These are phyloP conservation scores for Ceratobasidium sp. DNA, from an alignment of 1,284 basidiomycete genomes.

Conservation along the genomic window DNA sequence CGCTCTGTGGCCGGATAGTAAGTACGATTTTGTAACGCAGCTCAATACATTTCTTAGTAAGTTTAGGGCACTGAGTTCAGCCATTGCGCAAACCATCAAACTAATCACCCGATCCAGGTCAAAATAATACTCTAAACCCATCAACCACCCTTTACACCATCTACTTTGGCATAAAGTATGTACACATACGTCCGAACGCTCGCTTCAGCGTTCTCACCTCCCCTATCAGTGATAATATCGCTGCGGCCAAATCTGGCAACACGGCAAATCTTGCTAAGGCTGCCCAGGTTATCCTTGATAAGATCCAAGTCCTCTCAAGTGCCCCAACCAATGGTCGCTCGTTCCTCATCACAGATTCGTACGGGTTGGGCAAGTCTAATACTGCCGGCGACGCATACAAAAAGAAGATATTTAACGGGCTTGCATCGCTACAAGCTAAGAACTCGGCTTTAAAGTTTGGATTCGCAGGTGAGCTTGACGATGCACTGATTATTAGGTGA, in stretches of 20 bases:
- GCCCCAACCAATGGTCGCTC: constrained; percentile 64
- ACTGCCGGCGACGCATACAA: constrained; percentile 63
- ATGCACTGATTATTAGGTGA: not conserved
- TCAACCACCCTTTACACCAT: constrained; percentile 60
- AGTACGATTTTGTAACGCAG: constrained; percentile 58
- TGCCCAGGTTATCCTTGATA: constrained; percentile 58
- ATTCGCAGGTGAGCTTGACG: constrained; percentile 55
- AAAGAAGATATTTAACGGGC: constrained; percentile 59
- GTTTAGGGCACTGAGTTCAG: not conserved
- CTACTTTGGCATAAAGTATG: constrained; percentile 57
- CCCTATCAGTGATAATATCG: constrained; percentile 51
- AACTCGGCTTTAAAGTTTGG: constrained; percentile 59
- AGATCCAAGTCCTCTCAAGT: constrained; percentile 60
- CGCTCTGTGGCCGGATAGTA: constrained; percentile 56
- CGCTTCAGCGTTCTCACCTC: not conserved
- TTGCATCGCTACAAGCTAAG: constrained; percentile 53
- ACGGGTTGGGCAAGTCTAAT: constrained; percentile 62
- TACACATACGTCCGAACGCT: not conserved
- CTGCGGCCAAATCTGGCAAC: constrained; percentile 54
- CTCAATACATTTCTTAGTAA: constrained; percentile 49
- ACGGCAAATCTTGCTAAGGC: constrained; percentile 57
- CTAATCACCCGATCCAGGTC: constrained; percentile 43
- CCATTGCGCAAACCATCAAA: constrained; percentile 29
- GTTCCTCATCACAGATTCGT: constrained; percentile 65
- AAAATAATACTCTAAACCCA: constrained; percentile 57